Conservation (phyloP, 805 yeast genomes). For the Schizosaccharomyces osmophilus region DNA sequence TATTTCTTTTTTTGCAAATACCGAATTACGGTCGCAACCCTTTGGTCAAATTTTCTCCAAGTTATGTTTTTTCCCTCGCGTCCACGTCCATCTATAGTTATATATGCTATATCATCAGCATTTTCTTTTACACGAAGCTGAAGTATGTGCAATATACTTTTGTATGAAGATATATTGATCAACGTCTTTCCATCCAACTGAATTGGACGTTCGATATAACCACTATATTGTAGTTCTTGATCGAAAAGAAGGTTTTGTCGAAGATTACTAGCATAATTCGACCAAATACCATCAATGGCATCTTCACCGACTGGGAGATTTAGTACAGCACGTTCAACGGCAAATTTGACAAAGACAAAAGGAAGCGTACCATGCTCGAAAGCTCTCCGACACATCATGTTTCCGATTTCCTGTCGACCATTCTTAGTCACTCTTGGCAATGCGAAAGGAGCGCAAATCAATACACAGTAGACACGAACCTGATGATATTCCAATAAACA, state of each 20-base stretch:
- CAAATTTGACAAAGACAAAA: constrained; percentile 65
- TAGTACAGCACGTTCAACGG: constrained; percentile 35
- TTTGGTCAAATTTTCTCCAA: constrained; percentile 64
- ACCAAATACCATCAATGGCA: constrained; percentile 62
- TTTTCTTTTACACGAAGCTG: constrained; percentile 54
- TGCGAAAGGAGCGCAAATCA: constrained; percentile 56
- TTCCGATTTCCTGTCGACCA: constrained; percentile 82
- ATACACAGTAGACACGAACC: constrained; percentile 56
- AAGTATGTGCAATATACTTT: constrained; percentile 43
- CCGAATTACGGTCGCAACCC: constrained; percentile 49
- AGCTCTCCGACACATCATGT: constrained; percentile 53
- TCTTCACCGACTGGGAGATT: constrained; percentile 24
- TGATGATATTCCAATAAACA: constrained; percentile 34
- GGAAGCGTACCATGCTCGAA: constrained; percentile 56
- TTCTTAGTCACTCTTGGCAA: constrained; percentile 64
- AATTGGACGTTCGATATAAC: constrained; percentile 23
- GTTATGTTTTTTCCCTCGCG: constrained; percentile 29
- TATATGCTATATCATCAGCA: constrained; percentile 59
- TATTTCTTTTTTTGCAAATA: constrained; percentile 44
- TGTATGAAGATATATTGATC: constrained; percentile 49
- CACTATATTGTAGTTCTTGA: constrained; percentile 53
- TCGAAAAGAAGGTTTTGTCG: constrained; percentile 36
- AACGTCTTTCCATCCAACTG: constrained; percentile 48
- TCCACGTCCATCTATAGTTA: constrained; percentile 17
- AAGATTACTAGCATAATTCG: constrained; percentile 42